These are phyloP conservation scores for Lasiodiplodia hormozganensis DNA, from an alignment of 2,329 filamentous ascomycete genomes.

Conservation along the genomic window DNA sequence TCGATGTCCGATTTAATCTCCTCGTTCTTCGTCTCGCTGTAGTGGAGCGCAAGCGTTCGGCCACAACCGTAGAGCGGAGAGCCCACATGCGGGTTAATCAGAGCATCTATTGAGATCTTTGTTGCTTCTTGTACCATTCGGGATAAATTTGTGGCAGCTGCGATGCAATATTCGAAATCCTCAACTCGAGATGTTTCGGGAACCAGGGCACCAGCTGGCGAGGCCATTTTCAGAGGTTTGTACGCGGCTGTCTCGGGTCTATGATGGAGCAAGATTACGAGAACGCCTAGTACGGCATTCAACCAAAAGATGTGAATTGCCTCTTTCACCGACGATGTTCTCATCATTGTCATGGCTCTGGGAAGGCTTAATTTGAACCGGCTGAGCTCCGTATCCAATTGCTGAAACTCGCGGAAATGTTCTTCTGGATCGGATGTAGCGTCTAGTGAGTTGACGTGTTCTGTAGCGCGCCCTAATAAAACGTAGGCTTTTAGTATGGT, in stretches of 20 bases:
- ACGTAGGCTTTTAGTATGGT: constrained; percentile 36
- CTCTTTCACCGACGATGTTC: background rate
- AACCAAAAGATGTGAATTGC: constrained; percentile 37
- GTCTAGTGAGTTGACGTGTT: constrained; percentile 41
- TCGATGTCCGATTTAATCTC: constrained; percentile 38
- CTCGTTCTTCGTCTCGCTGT: constrained; percentile 35
- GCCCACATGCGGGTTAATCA: constrained; percentile 38
- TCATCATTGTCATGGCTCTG: constrained; percentile 31
- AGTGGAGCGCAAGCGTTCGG: constrained; percentile 40
- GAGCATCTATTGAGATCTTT: constrained; percentile 37
- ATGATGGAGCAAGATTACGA: constrained; percentile 39
- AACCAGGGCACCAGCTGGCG: background rate
- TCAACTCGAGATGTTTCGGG: background rate
- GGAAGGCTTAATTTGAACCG: constrained; percentile 41
- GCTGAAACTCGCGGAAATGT: constrained; percentile 36
- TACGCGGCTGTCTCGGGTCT: constrained; percentile 20
- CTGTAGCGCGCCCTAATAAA: constrained; percentile 39
- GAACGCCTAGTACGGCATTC: constrained; percentile 36
- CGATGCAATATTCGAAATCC: constrained; percentile 32
- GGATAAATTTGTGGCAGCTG: constrained; percentile 38
- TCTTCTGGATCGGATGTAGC: constrained; percentile 35
- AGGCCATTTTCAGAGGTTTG: background rate
- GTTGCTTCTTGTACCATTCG: constrained; percentile 40
- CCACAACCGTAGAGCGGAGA: constrained; percentile 38
- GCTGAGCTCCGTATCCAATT: constrained; percentile 37